Evolutionary conservation across 2,329 filamentous ascomycete species (phyloP).

Genomic region (Raffaelea deltoideospora): DNA sequence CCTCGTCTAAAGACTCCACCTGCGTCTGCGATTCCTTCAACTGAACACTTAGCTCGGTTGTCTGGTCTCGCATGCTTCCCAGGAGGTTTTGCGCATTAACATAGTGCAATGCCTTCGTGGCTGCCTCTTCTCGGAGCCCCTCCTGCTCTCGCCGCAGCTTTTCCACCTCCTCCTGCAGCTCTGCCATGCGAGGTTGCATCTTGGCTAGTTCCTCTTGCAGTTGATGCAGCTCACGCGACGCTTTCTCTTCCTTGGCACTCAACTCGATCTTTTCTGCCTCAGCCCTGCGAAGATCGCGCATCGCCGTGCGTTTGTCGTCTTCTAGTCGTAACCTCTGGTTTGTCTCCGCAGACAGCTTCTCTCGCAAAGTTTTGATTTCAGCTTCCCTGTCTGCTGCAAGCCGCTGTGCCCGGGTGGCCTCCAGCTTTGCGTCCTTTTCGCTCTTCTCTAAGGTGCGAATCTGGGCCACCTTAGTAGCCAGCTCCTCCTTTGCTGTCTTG

Average conservation of each 20-base stretch:
- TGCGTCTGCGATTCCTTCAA: slow-evolving; percentile 77
- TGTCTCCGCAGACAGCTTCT: slow-evolving; percentile 63
- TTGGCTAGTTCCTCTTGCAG: slow-evolving; percentile 59
- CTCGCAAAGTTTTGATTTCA: slow-evolving; percentile 64
- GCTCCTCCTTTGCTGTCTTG: slow-evolving; percentile 60
- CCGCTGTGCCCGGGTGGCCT: slow-evolving; percentile 55
- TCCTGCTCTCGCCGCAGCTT: slow-evolving; percentile 54
- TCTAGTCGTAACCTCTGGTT: slow-evolving; percentile 59
- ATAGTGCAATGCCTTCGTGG: slow-evolving; percentile 76
- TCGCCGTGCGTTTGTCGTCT: slow-evolving; percentile 58
- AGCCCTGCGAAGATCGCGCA: slow-evolving; percentile 61
- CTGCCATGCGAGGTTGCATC: slow-evolving; percentile 43
- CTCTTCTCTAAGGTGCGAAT: slow-evolving; percentile 64
- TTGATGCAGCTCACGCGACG: slow-evolving; percentile 52
- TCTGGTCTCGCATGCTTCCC: slow-evolving; percentile 86
- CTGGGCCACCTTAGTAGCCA: slow-evolving; percentile 42
- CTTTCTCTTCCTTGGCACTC: slow-evolving; percentile 56
- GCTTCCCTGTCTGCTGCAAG: slow-evolving; percentile 57
- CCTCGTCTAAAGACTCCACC: slow-evolving; percentile 79
- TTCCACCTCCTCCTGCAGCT: slow-evolving; percentile 59
- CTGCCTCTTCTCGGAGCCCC: slow-evolving; percentile 59
- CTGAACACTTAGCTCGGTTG: slow-evolving; percentile 73
- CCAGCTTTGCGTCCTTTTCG: slow-evolving; percentile 66
- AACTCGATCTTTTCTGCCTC: slow-evolving; percentile 71
- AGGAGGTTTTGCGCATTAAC: slow-evolving; percentile 72